These are phyloP conservation scores for Kazachstania sp. DNA, from an alignment of 1,139 yeast species.

Conservation along the genomic window DNA sequence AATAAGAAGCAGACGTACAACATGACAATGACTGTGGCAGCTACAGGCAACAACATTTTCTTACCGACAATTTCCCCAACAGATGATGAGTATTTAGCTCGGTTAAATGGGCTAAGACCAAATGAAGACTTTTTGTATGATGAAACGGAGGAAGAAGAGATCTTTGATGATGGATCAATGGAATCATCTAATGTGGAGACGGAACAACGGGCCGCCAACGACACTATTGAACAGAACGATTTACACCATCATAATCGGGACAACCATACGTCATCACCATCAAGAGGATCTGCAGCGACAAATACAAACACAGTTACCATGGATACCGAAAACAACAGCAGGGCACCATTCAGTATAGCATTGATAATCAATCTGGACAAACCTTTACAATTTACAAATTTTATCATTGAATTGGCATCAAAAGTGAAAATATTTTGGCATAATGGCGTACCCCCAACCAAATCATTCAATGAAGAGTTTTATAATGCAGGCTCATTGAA, in stretches of 20 bases:
- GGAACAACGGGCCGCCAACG: background rate
- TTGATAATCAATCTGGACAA: slow-evolving; percentile 25
- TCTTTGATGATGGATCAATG: background rate
- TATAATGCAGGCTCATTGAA: slow-evolving; percentile 42
- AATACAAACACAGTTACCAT: slow-evolving; percentile 8
- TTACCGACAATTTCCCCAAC: slow-evolving; percentile 26
- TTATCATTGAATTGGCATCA: slow-evolving; percentile 29
- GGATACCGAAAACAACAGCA: slow-evolving; percentile 30
- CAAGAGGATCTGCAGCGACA: background rate
- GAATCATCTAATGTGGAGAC: background rate
- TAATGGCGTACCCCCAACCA: slow-evolving; percentile 41
- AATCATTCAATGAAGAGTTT: slow-evolving; percentile 38
- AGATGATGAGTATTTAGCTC: slow-evolving; percentile 28
- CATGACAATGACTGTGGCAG: slow-evolving; percentile 21
- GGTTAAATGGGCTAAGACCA: slow-evolving; percentile 21
- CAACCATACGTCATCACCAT: background rate
- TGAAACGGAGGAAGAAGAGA: background rate
- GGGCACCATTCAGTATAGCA: slow-evolving; percentile 35
- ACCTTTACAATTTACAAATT: slow-evolving; percentile 21
- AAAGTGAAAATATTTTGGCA: slow-evolving; percentile 44
- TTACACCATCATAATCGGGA: background rate
- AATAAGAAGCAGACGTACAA: slow-evolving; percentile 7
- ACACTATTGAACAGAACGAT: background rate
- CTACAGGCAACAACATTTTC: slow-evolving; percentile 28
- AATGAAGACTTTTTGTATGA: slow-evolving; percentile 5